Conservation (phyloP, 2,329 filamentous ascomycete species). For the Whalleya microplaca region DNA sequence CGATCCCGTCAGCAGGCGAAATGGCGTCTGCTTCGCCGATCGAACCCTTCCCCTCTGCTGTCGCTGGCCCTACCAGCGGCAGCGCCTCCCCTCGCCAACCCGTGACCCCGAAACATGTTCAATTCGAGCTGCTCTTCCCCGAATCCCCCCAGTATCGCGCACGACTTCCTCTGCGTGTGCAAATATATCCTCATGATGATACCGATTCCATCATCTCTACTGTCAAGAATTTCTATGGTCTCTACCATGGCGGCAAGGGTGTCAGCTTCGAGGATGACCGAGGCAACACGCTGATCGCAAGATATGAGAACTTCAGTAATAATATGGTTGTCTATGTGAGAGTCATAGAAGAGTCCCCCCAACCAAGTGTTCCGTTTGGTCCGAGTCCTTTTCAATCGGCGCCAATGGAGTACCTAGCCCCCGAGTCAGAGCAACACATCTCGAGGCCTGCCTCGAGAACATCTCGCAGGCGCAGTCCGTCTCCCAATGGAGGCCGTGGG, state of each 20-base stretch:
- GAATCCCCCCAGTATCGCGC: constrained; percentile 71
- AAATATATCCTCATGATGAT: constrained; percentile 93
- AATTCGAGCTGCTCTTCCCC: constrained; percentile 75
- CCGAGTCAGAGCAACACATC: constrained; percentile 61
- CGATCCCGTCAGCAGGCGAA: constrained; percentile 32
- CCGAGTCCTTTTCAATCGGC: constrained; percentile 57
- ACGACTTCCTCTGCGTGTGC: constrained; percentile 81
- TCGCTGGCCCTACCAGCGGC: constrained; percentile 46
- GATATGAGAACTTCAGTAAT: constrained; percentile 93
- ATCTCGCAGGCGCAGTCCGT: constrained; percentile 77
- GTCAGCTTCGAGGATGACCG: constrained; percentile 94
- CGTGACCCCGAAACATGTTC: constrained; percentile 70
- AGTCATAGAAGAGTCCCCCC: constrained; percentile 67
- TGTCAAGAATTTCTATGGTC: constrained; percentile 97
- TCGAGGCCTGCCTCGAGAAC: constrained; percentile 72
- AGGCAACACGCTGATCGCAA: constrained; percentile 88
- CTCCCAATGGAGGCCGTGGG: constrained; percentile 69
- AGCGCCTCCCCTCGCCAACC: constrained; percentile 52
- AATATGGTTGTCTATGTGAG: constrained; percentile 94
- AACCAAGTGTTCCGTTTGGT: constrained; percentile 50
- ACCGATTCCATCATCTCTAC: constrained; percentile 98
- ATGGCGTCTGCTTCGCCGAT: constrained; percentile 55
- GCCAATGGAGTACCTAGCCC: constrained; percentile 52
- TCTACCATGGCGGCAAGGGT: constrained; percentile 83
- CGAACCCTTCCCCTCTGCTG: constrained; percentile 38